A percentile compares a stretch with the other conserved stretches of the same genome.
phyloP scores from a whole-genome alignment of 495 filamentous ascomycete species.

The Daldinia vernicosa region DNA sequence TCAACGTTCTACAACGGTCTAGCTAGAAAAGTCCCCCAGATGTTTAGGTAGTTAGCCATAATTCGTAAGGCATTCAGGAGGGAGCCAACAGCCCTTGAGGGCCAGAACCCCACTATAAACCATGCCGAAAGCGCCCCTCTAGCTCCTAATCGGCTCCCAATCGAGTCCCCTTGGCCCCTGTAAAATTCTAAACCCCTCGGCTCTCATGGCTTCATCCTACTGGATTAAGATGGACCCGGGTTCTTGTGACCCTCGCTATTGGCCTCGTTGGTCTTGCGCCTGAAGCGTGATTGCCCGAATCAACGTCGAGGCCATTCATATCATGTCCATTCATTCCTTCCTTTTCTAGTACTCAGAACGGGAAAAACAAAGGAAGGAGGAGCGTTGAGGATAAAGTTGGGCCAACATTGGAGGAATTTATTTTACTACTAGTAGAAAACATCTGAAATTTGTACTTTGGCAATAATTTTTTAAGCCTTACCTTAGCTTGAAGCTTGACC shows the following conservation, averaged over 20 bases:
- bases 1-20: slow-evolving; percentile 18
- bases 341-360: slow-evolving; percentile 37
- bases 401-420: slow-evolving; percentile 16
- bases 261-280: slow-evolving; percentile 33
- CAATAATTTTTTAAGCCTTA: background rate
- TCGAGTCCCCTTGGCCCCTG: slow-evolving; percentile 29
- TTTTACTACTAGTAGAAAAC: slow-evolving; percentile 32
- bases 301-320: slow-evolving; percentile 35
- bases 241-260: slow-evolving; percentile 33
- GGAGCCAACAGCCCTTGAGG: slow-evolving; percentile 2
- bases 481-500: background rate
- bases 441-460: slow-evolving; percentile 14
- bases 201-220: slow-evolving; percentile 42
- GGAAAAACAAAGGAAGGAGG: slow-evolving; percentile 29
- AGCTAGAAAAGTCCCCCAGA: background rate
- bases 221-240: slow-evolving; percentile 42
- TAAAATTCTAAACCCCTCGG: slow-evolving; percentile 43
- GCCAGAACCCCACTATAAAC: slow-evolving; percentile 29
- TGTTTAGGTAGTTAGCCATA: background rate
- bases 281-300: slow-evolving; percentile 44
- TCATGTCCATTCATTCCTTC: slow-evolving; percentile 37
- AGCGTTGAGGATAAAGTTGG: slow-evolving; percentile 9
- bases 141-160: slow-evolving; percentile 8
- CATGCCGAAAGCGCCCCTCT: slow-evolving; percentile 37
- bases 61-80: slow-evolving; percentile 2